phyloP scores from a whole-genome alignment of 2,329 filamentous ascomycete species.

The Calonectria ilicicola region DNA sequence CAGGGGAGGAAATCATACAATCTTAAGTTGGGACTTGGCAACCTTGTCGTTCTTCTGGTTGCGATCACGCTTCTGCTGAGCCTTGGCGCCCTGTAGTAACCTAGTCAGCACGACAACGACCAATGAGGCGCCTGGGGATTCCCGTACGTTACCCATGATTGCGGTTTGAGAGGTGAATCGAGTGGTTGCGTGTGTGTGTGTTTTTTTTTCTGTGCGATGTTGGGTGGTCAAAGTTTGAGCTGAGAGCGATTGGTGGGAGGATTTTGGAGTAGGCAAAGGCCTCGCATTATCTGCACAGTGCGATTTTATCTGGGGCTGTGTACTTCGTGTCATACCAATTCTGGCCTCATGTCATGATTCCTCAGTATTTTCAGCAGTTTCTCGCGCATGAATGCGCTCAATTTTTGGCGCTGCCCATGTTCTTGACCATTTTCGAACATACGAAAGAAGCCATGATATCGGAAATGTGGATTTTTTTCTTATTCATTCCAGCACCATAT shows the following conservation, averaged over 20 bases:
- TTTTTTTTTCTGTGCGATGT: constrained; percentile 32
- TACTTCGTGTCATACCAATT: neutral
- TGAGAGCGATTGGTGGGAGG: constrained; percentile 23
- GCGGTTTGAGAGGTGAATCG: constrained; percentile 25
- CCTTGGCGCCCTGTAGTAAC: constrained; percentile 68
- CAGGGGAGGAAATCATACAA: constrained; percentile 58
- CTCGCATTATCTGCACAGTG: neutral
- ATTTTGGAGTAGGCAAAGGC: neutral
- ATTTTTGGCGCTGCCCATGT: neutral
- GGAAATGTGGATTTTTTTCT: neutral
- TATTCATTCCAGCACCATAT: neutral
- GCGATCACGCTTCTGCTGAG: constrained; percentile 79
- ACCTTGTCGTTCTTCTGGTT: constrained; percentile 70
- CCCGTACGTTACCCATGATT: constrained; percentile 52
- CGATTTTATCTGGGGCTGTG: neutral
- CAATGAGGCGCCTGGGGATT: neutral
- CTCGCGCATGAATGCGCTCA: neutral
- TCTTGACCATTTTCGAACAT: too few species aligned
- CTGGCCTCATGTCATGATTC: neutral
- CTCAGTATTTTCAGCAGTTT: neutral
- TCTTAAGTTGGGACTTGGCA: constrained; percentile 77
- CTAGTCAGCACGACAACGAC: constrained; percentile 36
- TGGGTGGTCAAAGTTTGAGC: constrained; percentile 23
- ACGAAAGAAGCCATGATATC: neutral
- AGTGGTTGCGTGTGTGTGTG: constrained; percentile 13